Conservation (phyloP, 352 stramenopile genomes). For the Globisporangium abappressorium region DNA sequence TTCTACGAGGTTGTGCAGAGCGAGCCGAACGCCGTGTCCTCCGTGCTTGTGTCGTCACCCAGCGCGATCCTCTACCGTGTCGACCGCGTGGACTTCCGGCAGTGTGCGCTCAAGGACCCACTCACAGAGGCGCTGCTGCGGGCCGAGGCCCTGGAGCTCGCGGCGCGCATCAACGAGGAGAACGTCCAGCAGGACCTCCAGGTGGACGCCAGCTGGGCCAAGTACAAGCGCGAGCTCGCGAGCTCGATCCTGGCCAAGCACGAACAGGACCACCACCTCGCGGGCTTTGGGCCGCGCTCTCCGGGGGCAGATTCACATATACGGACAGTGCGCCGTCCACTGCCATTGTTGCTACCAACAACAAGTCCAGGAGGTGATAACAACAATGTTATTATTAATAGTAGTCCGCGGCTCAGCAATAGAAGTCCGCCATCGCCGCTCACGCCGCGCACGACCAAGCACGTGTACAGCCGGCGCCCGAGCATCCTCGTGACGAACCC, state of each 20-base stretch:
- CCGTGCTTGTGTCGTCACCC: conserved; percentile 58
- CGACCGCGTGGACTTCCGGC: conserved; percentile 67
- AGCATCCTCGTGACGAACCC: conserved; percentile 15
- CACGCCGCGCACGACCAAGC: neutral
- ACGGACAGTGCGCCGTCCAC: conserved; percentile 6
- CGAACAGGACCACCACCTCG: conserved; percentile 30
- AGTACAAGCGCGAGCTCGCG: conserved; percentile 54
- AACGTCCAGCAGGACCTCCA: conserved; percentile 49
- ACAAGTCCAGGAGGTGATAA: neutral
- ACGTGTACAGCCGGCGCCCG: conserved; percentile 5
- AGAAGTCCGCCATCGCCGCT: conserved; percentile 1
- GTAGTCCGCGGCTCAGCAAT: conserved; percentile 4
- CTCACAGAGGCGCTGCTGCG: conserved; percentile 46
- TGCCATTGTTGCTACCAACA: conserved; percentile 1
- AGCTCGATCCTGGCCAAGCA: conserved; percentile 32
- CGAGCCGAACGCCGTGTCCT: conserved; percentile 40
- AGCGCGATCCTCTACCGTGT: conserved; percentile 58
- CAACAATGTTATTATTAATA: neutral
- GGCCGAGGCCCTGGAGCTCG: conserved; percentile 36
- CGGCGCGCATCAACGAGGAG: conserved; percentile 34
- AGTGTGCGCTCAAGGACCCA: conserved; percentile 55
- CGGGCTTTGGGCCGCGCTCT: conserved; percentile 38
- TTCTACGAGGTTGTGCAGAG: conserved; percentile 50
- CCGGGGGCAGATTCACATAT: conserved; percentile 15
- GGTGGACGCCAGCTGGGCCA: conserved; percentile 37